These are phyloP conservation scores for Onygenales sp. DNA, from an alignment of 2,329 filamentous ascomycete species.

Conservation along the genomic window DNA sequence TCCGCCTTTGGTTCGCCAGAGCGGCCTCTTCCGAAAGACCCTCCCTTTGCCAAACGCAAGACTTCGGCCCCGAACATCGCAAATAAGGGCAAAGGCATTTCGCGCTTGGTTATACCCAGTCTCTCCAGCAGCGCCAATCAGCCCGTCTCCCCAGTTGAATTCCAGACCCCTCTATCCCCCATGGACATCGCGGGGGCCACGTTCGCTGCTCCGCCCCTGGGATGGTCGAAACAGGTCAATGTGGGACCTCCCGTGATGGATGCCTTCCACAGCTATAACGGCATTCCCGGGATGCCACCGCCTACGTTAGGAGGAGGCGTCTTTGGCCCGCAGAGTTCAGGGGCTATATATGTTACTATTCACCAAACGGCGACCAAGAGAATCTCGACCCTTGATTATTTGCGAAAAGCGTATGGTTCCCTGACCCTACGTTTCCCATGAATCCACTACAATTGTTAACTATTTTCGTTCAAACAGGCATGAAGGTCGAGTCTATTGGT, in stretches of 20 bases:
- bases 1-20: background rate
- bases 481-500: constrained; percentile 93
- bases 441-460: background rate
- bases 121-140: background rate
- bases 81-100: background rate
- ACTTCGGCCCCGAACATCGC: background rate
- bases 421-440: background rate
- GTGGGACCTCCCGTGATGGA: background rate
- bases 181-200: background rate
- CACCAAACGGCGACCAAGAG: constrained; percentile 83
- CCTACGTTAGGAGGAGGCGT: constrained; percentile 23
- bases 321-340: constrained; percentile 40
- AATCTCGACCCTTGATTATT: constrained; percentile 86
- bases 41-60: background rate
- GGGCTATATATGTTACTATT: constrained; percentile 55
- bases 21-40: background rate
- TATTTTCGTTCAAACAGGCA: constrained; percentile 48
- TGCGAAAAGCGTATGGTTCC: constrained; percentile 71
- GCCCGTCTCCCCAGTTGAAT: background rate
- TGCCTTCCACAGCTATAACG: constrained; percentile 11
- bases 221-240: background rate
- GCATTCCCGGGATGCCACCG: constrained; percentile 18
- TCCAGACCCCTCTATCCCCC: background rate
- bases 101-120: background rate
- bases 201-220: too few species aligned